Evolutionary conservation across 179 eudicot genomes (phyloP).

Genomic region (Silene coronaria): DNA sequence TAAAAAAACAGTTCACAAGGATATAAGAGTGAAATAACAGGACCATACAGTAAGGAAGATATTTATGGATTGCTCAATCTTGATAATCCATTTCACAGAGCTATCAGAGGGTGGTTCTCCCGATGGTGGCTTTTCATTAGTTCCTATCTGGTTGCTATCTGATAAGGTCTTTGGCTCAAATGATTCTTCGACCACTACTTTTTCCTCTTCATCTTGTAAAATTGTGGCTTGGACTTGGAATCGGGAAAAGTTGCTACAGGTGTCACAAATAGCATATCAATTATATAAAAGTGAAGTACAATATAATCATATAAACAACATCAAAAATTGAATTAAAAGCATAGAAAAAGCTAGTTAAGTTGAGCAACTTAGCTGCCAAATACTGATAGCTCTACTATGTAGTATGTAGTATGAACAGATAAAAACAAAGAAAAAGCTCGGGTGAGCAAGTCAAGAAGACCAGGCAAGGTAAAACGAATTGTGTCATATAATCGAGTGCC

Average conservation of each 20-base stretch:
- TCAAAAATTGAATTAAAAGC: neutral
- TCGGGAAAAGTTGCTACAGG: slow-evolving; percentile 33
- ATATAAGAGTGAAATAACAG: neutral
- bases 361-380: slow-evolving; percentile 11
- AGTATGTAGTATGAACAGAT: neutral
- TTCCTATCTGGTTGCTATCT: slow-evolving; percentile 30
- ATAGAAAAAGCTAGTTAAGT: neutral
- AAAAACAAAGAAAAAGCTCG: neutral
- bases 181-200: slow-evolving; percentile 62
- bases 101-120: slow-evolving; percentile 32
- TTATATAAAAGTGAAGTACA: neutral
- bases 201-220: slow-evolving; percentile 72
- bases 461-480: neutral
- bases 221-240: slow-evolving; percentile 53
- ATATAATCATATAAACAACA: neutral
- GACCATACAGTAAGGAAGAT: slow-evolving; percentile 63
- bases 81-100: slow-evolving; percentile 58
- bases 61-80: slow-evolving; percentile 76
- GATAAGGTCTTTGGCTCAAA: slow-evolving; percentile 41
- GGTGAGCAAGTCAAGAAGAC: neutral
- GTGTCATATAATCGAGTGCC: neutral
- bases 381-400: neutral
- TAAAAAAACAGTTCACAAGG: neutral
- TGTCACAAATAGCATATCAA: slow-evolving; percentile 1
- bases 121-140: slow-evolving; percentile 22